Conservation (phyloP, 257 asterid species). For the Orobanche coerulescens region DNA sequence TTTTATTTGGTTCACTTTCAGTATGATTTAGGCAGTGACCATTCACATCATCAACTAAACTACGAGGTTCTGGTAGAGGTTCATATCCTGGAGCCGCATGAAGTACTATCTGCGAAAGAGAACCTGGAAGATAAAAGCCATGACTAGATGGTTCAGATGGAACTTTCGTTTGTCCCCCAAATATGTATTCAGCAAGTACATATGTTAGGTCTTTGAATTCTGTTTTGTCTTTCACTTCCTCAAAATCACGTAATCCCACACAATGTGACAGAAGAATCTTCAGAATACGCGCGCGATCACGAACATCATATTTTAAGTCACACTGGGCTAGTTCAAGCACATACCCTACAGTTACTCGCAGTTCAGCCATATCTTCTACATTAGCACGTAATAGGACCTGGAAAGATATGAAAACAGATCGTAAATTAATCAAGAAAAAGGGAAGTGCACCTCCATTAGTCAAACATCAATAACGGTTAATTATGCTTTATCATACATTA, state of each 20-base stretch:
- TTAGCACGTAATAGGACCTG: slow-evolving; percentile 68
- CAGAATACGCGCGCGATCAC: slow-evolving; percentile 81
- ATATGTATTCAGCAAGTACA: slow-evolving; percentile 53
- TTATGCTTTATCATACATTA: slow-evolving; percentile 14
- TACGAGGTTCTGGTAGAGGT: slow-evolving; percentile 91
- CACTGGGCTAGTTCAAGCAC: slow-evolving; percentile 78
- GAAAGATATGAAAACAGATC: slow-evolving; percentile 19
- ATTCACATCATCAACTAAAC: slow-evolving; percentile 46
- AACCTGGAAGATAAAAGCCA: slow-evolving; percentile 91
- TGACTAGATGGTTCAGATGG: slow-evolving; percentile 47
- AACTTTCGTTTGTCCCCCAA: slow-evolving; percentile 48
- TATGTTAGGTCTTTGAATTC: slow-evolving; percentile 30
- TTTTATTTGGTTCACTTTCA: slow-evolving; percentile 41
- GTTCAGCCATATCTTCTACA: slow-evolving; percentile 40
- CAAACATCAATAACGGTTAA: slow-evolving; percentile 5
- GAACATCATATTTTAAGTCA: slow-evolving; percentile 82
- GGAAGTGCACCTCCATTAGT: slow-evolving; percentile 3
- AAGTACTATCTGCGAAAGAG: slow-evolving; percentile 93
- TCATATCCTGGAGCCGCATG: slow-evolving; percentile 99
- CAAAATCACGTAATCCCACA: slow-evolving; percentile 32
- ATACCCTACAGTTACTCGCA: slow-evolving; percentile 40
- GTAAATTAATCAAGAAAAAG: slow-evolving; percentile 14
- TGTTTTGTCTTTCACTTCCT: slow-evolving; percentile 34
- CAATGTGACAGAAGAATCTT: slow-evolving; percentile 48
- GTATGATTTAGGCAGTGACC: slow-evolving; percentile 23